A percentile compares a stretch with the other conserved stretches of the same genome.
Evolutionary conservation across 1,139 yeast genomes (phyloP).

Genomic region (Yamadazyma siamensis): DNA sequence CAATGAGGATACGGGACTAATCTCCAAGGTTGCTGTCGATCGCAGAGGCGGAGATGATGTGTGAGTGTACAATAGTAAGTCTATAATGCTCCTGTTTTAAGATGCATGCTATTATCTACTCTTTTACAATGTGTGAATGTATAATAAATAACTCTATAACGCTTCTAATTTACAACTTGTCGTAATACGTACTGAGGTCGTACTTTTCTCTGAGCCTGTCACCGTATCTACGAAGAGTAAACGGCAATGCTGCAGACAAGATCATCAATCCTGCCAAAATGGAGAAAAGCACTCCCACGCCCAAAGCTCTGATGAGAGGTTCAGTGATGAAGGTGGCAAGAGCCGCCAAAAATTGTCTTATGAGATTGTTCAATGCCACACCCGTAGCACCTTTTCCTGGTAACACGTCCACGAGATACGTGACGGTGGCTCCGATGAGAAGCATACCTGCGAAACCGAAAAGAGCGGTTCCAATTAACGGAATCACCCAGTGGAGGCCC

Average conservation of each 20-base stretch:
- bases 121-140: no score
- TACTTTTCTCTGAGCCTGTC: conserved; percentile 61
- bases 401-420: conserved; percentile 78
- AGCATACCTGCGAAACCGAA: conserved; percentile 86
- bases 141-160: no score
- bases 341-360: conserved; percentile 73
- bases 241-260: conserved; percentile 39
- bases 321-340: conserved; percentile 72
- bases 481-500: conserved; percentile 71
- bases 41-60: no score
- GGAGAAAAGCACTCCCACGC: conserved; percentile 67
- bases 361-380: conserved; percentile 74
- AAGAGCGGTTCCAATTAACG: conserved; percentile 71
- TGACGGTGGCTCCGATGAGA: conserved; percentile 75
- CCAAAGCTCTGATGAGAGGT: conserved; percentile 61
- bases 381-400: conserved; percentile 92
- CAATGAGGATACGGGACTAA: no score
- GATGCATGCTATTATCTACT: no score
- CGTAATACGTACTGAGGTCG: conserved; percentile 59
- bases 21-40: no score
- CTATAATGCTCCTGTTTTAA: no score
- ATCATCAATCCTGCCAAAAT: conserved; percentile 60
- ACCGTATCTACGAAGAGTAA: conserved; percentile 56
- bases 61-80: no score
- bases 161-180: conserved; percentile 29